Percentiles rank a stretch among this genome's conserved stretches.
Evolutionary conservation across 2,329 filamentous ascomycete species (phyloP).

Genomic region (Sporothrix luriei): DNA sequence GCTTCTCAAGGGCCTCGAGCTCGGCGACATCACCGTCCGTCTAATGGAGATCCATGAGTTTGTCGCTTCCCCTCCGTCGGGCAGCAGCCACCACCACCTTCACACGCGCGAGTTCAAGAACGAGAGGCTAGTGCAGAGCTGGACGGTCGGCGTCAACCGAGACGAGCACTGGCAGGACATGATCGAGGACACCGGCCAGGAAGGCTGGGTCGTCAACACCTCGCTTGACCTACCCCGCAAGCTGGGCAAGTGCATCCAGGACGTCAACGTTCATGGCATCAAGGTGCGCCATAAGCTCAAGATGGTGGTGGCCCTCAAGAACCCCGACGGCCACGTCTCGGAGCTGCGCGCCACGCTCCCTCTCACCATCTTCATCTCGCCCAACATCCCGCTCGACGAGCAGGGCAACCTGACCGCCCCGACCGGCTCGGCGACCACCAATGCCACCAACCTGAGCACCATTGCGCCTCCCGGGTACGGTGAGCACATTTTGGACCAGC

Average conservation of each 20-base stretch:
- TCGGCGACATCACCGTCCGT: slow-evolving; percentile 80
- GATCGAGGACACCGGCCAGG: slow-evolving; percentile 67
- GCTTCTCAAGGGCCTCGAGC: slow-evolving; percentile 80
- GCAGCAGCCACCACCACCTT: slow-evolving; percentile 51
- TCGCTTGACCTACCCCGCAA: slow-evolving; percentile 74
- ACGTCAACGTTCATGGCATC: slow-evolving; percentile 84
- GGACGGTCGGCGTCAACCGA: slow-evolving; percentile 58
- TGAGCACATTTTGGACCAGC: slow-evolving; percentile 82
- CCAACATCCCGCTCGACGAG: slow-evolving; percentile 85
- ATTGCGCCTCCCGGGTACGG: slow-evolving; percentile 92
- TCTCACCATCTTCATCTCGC: slow-evolving; percentile 92
- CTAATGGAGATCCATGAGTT: slow-evolving; percentile 77
- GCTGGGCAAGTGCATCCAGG: slow-evolving; percentile 81
- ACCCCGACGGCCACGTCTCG: slow-evolving; percentile 91
- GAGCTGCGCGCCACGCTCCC: slow-evolving; percentile 91
- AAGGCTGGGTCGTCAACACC: slow-evolving; percentile 65
- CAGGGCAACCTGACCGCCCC: slow-evolving; percentile 75
- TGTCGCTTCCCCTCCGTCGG: slow-evolving; percentile 48
- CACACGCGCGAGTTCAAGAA: slow-evolving; percentile 61
- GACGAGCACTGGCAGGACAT: slow-evolving; percentile 70
- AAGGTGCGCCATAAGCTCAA: slow-evolving; percentile 92
- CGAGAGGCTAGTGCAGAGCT: slow-evolving; percentile 64
- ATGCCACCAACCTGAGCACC: slow-evolving; percentile 49
- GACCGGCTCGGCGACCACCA: slow-evolving; percentile 52
- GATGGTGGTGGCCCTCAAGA: slow-evolving; percentile 85